Conservation (phyloP, 345 rosid genomes). For the Lenwebbia sp. region DNA sequence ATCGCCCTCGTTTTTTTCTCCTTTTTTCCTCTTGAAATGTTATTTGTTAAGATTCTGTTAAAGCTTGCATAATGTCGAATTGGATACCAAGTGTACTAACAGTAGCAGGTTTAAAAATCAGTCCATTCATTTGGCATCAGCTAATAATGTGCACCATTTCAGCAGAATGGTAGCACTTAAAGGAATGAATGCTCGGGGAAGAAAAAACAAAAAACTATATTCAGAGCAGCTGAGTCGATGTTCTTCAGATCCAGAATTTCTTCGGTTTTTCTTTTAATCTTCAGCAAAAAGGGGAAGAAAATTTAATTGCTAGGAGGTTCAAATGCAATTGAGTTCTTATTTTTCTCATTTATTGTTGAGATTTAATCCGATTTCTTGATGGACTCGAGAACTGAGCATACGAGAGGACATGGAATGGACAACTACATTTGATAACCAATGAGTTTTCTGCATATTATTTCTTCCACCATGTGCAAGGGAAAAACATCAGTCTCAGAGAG, state of each 20-base stretch:
- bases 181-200: not conserved
- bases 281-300: no score
- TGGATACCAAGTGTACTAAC: not conserved
- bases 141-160: not conserved
- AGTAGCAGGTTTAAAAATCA: not conserved
- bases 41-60: not conserved
- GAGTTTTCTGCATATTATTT: not conserved
- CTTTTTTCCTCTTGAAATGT: not conserved
- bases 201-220: no score
- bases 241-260: no score
- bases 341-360: no score
- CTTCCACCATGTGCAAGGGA: not conserved
- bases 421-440: not conserved
- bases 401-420: not conserved
- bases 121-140: not conserved
- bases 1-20: not conserved
- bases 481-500: not conserved
- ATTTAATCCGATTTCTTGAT: no score
- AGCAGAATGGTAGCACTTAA: not conserved
- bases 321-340: no score
- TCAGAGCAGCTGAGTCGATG: no score
- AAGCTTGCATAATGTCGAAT: not conserved
- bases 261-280: no score
- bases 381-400: not conserved
- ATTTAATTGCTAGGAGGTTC: no score